These are phyloP conservation scores for Irpex lacteus DNA, from an alignment of 1,284 basidiomycete species.

Conservation along the genomic window DNA sequence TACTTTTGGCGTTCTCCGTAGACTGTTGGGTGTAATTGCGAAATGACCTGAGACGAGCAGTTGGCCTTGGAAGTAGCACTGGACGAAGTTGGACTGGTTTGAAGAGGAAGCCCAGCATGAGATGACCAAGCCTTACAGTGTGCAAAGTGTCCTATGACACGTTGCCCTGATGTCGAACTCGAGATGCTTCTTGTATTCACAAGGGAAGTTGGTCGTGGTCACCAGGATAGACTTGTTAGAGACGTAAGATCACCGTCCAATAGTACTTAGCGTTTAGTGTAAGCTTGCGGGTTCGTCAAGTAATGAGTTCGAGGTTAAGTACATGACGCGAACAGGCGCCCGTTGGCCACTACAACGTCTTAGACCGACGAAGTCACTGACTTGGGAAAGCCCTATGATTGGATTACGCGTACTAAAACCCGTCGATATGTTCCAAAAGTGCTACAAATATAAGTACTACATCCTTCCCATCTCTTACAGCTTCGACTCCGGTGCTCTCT, in stretches of 20 bases:
- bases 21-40: neutral
- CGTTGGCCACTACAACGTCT: neutral
- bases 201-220: too few species aligned
- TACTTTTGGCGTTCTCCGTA: neutral
- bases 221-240: too few species aligned
- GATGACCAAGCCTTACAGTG: too few species aligned
- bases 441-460: neutral
- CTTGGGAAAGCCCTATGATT: neutral
- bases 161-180: too few species aligned
- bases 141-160: too few species aligned
- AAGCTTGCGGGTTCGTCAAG: too few species aligned
- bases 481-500: constrained; percentile 29
- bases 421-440: too few species aligned
- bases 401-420: neutral
- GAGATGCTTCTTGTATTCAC: too few species aligned
- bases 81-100: neutral
- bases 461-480: constrained; percentile 37
- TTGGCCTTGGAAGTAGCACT: neutral
- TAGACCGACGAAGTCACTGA: neutral
- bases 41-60: neutral
- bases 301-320: neutral
- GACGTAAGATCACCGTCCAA: too few species aligned
- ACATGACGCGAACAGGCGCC: too few species aligned
- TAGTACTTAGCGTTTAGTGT: too few species aligned
- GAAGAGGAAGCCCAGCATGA: too few species aligned